These are phyloP conservation scores for Xanthoconium separans DNA, from an alignment of 1,284 basidiomycete genomes.

Conservation along the genomic window DNA sequence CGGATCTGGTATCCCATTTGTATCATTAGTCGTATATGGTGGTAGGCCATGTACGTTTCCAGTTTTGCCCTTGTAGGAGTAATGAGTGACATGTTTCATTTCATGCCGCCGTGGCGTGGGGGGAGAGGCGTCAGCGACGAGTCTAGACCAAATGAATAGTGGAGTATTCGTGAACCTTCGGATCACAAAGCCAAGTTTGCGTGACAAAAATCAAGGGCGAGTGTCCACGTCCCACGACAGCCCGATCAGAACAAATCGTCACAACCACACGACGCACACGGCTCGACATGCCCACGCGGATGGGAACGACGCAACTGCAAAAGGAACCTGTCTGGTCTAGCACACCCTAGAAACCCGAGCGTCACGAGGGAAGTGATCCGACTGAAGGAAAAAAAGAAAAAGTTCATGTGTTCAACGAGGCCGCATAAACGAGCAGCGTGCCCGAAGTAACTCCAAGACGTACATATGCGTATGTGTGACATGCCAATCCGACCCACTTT, in stretches of 20 bases:
- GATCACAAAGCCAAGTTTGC: slow-evolving; percentile 8
- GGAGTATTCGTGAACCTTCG: slow-evolving; percentile 3
- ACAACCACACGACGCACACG: neutral
- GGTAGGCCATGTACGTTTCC: slow-evolving; percentile 20
- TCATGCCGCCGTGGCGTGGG: neutral
- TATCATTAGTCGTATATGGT: slow-evolving; percentile 22
- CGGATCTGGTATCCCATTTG: slow-evolving; percentile 31
- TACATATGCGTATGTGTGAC: neutral
- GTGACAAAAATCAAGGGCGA: neutral
- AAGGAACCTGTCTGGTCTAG: neutral
- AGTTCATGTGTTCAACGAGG: neutral
- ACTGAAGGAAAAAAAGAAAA: neutral
- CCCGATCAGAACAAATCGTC: neutral
- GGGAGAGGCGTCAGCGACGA: neutral
- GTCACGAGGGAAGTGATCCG: neutral
- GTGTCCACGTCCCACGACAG: neutral
- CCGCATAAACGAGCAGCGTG: neutral
- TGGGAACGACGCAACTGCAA: neutral
- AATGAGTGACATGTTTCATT: slow-evolving; percentile 11
- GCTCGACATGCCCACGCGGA: neutral
- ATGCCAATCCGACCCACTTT: slow-evolving; percentile 9
- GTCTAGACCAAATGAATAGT: slow-evolving; percentile 11
- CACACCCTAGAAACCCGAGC: neutral
- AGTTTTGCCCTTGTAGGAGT: slow-evolving; percentile 2
- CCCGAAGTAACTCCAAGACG: slow-evolving; percentile 3